Evolutionary conservation across 768 basidiomycete species (phyloP).

Genomic region (Rhizopogon sp.): DNA sequence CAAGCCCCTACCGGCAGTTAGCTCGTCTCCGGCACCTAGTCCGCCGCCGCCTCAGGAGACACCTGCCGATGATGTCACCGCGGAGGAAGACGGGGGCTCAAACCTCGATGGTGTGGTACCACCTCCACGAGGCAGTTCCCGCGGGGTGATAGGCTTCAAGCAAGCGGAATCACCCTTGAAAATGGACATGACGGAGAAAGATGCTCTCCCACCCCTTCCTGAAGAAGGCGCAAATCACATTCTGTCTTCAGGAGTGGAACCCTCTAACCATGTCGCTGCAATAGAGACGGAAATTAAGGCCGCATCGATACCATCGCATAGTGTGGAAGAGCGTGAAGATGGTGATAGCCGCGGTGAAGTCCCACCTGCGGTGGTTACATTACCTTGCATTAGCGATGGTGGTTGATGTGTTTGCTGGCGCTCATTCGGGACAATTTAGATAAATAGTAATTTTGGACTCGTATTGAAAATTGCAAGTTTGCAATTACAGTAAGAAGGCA

Average conservation of each 20-base stretch:
- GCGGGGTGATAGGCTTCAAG: conserved; percentile 3
- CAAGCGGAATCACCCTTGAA: conserved; percentile 2
- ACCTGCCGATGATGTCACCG: conserved; percentile 9
- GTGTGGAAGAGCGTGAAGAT: background rate
- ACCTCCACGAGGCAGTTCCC: conserved; percentile 18
- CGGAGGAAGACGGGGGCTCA: conserved; percentile 8
- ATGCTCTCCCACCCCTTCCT: background rate
- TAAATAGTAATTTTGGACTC: background rate
- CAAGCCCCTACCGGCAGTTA: conserved; percentile 23
- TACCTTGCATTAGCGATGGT: background rate
- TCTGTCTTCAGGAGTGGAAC: background rate
- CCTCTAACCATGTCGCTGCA: background rate
- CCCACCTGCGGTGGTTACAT: background rate
- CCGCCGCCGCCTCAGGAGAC: conserved; percentile 5
- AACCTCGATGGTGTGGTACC: conserved; percentile 15
- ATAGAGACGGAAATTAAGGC: background rate
- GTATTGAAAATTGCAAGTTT: background rate
- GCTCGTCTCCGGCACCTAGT: conserved; percentile 15
- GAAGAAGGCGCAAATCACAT: background rate
- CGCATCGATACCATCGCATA: background rate
- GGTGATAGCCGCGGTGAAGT: background rate
- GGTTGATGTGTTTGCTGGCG: background rate
- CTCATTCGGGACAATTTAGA: background rate
- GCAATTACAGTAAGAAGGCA: background rate
- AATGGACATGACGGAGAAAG: background rate